Conservation (phyloP, 192 early-diverging fungal genomes). For the Rhizoclosmatium globosum region DNA sequence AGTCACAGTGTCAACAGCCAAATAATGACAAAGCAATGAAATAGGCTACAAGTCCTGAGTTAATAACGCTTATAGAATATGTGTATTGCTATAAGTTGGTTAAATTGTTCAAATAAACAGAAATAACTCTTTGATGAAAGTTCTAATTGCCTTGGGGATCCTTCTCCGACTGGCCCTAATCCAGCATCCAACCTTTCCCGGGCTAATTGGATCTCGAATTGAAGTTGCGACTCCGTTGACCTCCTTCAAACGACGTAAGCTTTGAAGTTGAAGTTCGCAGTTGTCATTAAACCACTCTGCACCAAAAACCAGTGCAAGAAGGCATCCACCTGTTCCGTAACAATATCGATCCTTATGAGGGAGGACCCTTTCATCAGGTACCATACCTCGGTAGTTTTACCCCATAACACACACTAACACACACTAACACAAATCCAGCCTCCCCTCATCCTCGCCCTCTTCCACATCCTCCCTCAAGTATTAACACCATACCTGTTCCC, state of each 20-base stretch:
- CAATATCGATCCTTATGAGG: conserved; percentile 85
- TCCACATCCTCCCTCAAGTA: conserved; percentile 62
- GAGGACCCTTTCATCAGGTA: conserved; percentile 88
- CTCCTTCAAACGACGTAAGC: conserved; percentile 81
- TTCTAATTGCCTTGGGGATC: conserved; percentile 29
- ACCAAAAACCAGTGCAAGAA: conserved; percentile 73
- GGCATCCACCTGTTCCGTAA: conserved; percentile 81
- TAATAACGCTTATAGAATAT: too few species aligned
- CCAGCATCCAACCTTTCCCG: conserved; percentile 17
- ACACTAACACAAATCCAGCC: conserved; percentile 44
- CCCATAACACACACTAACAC: too few species aligned
- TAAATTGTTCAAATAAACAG: too few species aligned
- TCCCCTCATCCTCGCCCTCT: conserved; percentile 79
- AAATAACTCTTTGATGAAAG: neutral
- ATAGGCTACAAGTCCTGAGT: too few species aligned
- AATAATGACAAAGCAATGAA: too few species aligned
- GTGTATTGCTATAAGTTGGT: too few species aligned
- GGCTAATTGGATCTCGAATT: conserved; percentile 39
- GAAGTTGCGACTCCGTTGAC: conserved; percentile 90
- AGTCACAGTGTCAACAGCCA: too few species aligned
- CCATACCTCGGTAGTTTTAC: neutral
- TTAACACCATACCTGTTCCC: conserved; percentile 65
- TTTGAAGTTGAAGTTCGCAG: neutral
- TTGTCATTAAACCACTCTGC: neutral
- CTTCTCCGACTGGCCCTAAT: conserved; percentile 43